Percentiles rank a stretch among this genome's conserved stretches.
These are phyloP conservation scores for Candida ulmi DNA, from an alignment of 805 yeast species.

Conservation along the genomic window DNA sequence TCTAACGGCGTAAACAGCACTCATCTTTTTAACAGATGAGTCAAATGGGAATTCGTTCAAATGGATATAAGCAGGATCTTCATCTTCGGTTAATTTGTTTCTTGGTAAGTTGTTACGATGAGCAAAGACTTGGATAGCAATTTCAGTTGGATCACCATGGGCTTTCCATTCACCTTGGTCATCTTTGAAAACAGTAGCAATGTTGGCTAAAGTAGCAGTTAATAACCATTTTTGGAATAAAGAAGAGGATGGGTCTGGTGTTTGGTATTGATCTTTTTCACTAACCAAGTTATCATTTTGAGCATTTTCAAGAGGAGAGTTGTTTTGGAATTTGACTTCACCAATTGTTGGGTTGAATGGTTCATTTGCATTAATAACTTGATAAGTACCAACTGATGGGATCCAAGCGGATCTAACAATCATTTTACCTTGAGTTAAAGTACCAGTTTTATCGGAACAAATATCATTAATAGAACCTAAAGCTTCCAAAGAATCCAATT, in stretches of 20 bases:
- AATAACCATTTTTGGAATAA: constrained; percentile 42
- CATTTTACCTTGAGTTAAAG: constrained; percentile 78
- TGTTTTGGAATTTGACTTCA: constrained; percentile 20
- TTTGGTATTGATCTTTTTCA: constrained; percentile 4
- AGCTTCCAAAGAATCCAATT: constrained; percentile 72
- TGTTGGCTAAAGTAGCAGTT: constrained; percentile 73
- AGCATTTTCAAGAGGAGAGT: constrained; percentile 16
- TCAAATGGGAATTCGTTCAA: constrained; percentile 70
- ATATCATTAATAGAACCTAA: constrained; percentile 75
- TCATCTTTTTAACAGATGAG: constrained; percentile 68
- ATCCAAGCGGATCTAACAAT: constrained; percentile 65
- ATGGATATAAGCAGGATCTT: constrained; percentile 26
- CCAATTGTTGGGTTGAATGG: constrained; percentile 65
- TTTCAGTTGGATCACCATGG: constrained; percentile 87
- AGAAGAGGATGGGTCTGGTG: background rate
- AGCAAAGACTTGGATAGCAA: constrained; percentile 77
- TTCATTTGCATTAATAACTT: constrained; percentile 49
- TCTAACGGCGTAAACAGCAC: constrained; percentile 44
- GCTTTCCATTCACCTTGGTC: constrained; percentile 58
- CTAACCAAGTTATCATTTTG: constrained; percentile 15
- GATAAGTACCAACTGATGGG: constrained; percentile 54
- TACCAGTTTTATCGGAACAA: constrained; percentile 81
- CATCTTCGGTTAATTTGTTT: constrained; percentile 34
- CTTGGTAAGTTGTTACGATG: constrained; percentile 51
- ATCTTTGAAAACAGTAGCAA: constrained; percentile 58